Conservation (phyloP, 2,329 filamentous ascomycete species). For the Neobulgaria alba region DNA sequence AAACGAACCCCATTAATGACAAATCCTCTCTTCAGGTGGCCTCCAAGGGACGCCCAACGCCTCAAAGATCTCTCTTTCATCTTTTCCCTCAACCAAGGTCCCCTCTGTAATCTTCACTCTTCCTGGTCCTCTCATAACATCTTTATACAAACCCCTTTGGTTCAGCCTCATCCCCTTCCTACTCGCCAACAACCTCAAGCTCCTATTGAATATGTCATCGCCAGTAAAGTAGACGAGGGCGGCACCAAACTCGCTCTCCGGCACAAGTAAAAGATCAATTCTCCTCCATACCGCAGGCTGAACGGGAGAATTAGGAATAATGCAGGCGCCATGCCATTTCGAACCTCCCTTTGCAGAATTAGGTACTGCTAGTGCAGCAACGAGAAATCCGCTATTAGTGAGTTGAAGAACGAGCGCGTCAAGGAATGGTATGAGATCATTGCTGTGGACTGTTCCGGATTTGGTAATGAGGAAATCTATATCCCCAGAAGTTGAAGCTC, state of each 20-base stretch:
- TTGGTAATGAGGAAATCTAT: conserved; percentile 81
- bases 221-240: conserved; percentile 93
- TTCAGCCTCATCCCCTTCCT: conserved; percentile 81
- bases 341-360: conserved; percentile 40
- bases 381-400: conserved; percentile 55
- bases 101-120: conserved; percentile 53
- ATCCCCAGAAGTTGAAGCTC: conserved; percentile 65
- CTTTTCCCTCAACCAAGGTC: conserved; percentile 60
- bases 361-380: conserved; percentile 55
- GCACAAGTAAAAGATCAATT: conserved; percentile 79
- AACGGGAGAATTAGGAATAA: conserved; percentile 45
- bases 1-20: conserved; percentile 34
- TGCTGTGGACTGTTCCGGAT: conserved; percentile 41
- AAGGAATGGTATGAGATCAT: conserved; percentile 54
- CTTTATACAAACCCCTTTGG: conserved; percentile 68
- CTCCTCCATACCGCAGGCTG: conserved; percentile 56
- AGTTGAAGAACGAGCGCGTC: conserved; percentile 55
- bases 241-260: conserved; percentile 69
- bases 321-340: conserved; percentile 85
- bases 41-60: conserved; percentile 78
- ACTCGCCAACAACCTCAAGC: conserved; percentile 68
- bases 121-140: conserved; percentile 53
- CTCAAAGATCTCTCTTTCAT: conserved; percentile 76
- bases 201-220: conserved; percentile 90
- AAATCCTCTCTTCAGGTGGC: conserved; percentile 67